Evolutionary conservation across 345 rosid species (phyloP), one percentile per base, ranked within the genome.

Genomic region (Aquilaria sinensis): DNA sequence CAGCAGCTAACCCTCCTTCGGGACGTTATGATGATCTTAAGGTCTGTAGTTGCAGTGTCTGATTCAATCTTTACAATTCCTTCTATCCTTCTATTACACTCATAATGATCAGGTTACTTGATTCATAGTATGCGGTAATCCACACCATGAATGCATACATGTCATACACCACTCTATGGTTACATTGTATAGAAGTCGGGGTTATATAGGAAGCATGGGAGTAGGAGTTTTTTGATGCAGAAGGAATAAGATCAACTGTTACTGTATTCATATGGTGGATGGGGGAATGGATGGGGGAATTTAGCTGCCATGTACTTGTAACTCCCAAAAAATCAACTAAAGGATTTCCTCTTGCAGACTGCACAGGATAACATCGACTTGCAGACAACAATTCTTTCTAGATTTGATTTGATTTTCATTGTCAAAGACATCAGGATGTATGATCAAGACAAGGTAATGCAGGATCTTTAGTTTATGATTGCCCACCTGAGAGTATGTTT

Each of bases 1-100:
- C 97, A 9, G 99, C 97, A 79, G 99, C 99, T 68, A 88, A 94
- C 64, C 99, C 96, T 47, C 97, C 99, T 53, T 88, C 97, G 57
- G 97, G 99, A 70, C 88, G 95, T 62, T 94, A 90, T 72, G 99
- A 94, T 76, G 99, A 94, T 79, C 96, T 90, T 41, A 94, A 90
- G 94, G 99, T 93, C 61, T 31, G 69, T 52, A 53, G 59, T 58
- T 43, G 57, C 50, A 13, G 23, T 12, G 55, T 56, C 29, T 3
- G 51, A 14, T 61, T 41, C 58, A 43, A 2, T 43, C 48, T 60
- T 65, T 66, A 5, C 31, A 37, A 49, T 54, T 56, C 62, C 47
- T 58, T 56, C 13, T 31, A 49, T 47, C 31, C 61, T 56, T 55
- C 16, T 53, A 67, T 37, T 53, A n/a, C 64, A 1, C 43, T 3